phyloP scores from a whole-genome alignment of 2,329 filamentous ascomycete genomes.

The Berkeleyomyces rouxiae region DNA sequence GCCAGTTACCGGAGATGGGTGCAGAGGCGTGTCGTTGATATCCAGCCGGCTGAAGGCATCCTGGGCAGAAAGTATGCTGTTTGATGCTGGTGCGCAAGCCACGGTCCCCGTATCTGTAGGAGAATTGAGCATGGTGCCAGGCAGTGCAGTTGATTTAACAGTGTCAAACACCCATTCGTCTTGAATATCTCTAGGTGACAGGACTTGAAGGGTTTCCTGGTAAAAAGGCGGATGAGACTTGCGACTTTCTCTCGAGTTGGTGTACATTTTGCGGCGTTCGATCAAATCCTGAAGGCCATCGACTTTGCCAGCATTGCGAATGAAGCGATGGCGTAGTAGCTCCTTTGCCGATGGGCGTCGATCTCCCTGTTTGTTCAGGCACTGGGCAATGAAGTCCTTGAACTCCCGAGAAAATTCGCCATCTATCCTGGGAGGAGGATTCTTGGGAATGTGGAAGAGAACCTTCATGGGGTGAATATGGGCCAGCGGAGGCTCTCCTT shows the following conservation, averaged over 20 bases:
- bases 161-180: slow-evolving; percentile 96
- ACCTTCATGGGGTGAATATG: slow-evolving; percentile 88
- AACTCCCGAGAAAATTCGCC: slow-evolving; percentile 79
- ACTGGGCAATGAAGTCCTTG: slow-evolving; percentile 83
- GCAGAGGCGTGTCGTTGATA: slow-evolving; percentile 42
- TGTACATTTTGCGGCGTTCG: slow-evolving; percentile 60
- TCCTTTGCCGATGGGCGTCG: slow-evolving; percentile 72
- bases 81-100: slow-evolving; percentile 3
- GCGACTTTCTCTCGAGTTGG: slow-evolving; percentile 52
- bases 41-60: slow-evolving; percentile 44
- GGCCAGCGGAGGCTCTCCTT: slow-evolving; percentile 76
- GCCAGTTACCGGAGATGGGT: slow-evolving; percentile 34
- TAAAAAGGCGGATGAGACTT: slow-evolving; percentile 68
- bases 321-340: slow-evolving; percentile 73
- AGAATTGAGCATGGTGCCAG: neutral
- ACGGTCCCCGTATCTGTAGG: neutral
- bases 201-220: slow-evolving; percentile 70
- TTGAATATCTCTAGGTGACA: slow-evolving; percentile 49
- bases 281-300: slow-evolving; percentile 81
- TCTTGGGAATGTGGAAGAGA: slow-evolving; percentile 79
- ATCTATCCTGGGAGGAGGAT: slow-evolving; percentile 66
- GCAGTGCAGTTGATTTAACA: slow-evolving; percentile 49
- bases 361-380: slow-evolving; percentile 83
- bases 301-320: slow-evolving; percentile 70
- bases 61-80: slow-evolving; percentile 25